Evolutionary conservation across 306 rosid species (phyloP).

Genomic region (Luffa acutangula): DNA sequence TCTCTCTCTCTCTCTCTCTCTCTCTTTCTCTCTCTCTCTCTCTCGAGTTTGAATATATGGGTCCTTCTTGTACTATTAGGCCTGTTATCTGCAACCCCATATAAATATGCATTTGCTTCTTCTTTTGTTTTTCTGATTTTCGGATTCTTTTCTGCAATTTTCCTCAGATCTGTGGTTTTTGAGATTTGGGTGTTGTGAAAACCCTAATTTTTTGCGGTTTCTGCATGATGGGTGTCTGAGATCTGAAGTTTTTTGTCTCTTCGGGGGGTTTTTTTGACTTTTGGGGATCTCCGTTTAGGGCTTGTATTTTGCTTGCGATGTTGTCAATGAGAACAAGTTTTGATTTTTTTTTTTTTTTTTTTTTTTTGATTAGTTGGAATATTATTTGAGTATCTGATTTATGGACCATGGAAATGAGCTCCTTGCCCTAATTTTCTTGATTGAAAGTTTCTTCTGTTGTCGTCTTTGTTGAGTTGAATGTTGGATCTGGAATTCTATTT

Average conservation of each 20-base stretch:
- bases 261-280: neutral
- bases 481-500: conserved; percentile 5
- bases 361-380: neutral
- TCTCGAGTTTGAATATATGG: conserved; percentile 66
- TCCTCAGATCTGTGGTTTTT: conserved; percentile 5
- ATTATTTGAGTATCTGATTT: neutral
- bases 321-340: neutral
- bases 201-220: neutral
- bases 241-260: neutral
- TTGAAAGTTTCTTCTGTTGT: neutral
- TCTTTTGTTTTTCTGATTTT: conserved; percentile 2
- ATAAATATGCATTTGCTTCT: conserved; percentile 15
- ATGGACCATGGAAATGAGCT: neutral
- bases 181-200: neutral
- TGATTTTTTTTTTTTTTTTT: neutral
- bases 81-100: conserved; percentile 40
- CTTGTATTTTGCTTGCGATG: neutral
- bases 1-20: conserved; percentile 15
- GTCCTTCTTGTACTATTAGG: conserved; percentile 55
- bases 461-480: neutral
- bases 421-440: neutral
- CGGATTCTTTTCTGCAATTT: neutral
- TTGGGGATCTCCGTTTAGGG: neutral
- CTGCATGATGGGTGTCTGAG: neutral
- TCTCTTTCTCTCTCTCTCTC: conserved; percentile 19